These are phyloP conservation scores for Cyberlindnera mississippiensis DNA, from an alignment of 805 yeast genomes.

Conservation along the genomic window DNA sequence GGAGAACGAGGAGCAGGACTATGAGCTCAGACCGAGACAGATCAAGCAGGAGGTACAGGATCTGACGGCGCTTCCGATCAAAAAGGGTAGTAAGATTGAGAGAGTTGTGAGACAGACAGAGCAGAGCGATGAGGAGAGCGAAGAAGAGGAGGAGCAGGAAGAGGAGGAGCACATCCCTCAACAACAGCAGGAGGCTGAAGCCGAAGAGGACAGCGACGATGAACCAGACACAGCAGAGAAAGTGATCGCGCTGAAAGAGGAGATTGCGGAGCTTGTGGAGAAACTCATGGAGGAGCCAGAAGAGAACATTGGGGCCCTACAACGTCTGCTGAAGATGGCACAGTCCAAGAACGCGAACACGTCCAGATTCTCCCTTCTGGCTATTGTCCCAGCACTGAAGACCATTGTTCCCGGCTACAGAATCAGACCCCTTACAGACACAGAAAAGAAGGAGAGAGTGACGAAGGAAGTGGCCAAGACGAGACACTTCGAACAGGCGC, in stretches of 20 bases:
- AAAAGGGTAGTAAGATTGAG: slow-evolving; percentile 69
- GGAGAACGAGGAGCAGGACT: slow-evolving; percentile 78
- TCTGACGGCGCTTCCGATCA: slow-evolving; percentile 78
- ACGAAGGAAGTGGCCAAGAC: slow-evolving; percentile 75
- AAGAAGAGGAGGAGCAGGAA: slow-evolving; percentile 23
- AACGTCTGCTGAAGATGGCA: slow-evolving; percentile 68
- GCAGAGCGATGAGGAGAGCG: slow-evolving; percentile 19
- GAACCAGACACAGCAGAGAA: slow-evolving; percentile 51
- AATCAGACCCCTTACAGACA: slow-evolving; percentile 76
- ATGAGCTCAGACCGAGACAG: slow-evolving; percentile 68
- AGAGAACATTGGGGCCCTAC: slow-evolving; percentile 62
- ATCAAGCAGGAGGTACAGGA: slow-evolving; percentile 40
- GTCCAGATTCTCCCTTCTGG: slow-evolving; percentile 65
- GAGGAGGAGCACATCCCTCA: slow-evolving; percentile 23
- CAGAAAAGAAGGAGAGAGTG: slow-evolving; percentile 78
- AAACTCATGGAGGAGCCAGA: slow-evolving; percentile 84
- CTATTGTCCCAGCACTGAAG: slow-evolving; percentile 82
- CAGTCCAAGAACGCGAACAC: slow-evolving; percentile 62
- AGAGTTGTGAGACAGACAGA: slow-evolving; percentile 46
- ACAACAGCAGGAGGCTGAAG: slow-evolving; percentile 27
- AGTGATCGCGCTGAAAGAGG: slow-evolving; percentile 66
- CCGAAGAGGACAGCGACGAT: slow-evolving; percentile 22
- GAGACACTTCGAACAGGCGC: slow-evolving; percentile 75
- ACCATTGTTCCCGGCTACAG: slow-evolving; percentile 84
- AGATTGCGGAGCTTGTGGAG: slow-evolving; percentile 77